Percentiles rank a stretch among this genome's conserved stretches.
These are phyloP conservation scores for Tricholoma saponaceum DNA, from an alignment of 768 basidiomycete genomes.

Conservation along the genomic window DNA sequence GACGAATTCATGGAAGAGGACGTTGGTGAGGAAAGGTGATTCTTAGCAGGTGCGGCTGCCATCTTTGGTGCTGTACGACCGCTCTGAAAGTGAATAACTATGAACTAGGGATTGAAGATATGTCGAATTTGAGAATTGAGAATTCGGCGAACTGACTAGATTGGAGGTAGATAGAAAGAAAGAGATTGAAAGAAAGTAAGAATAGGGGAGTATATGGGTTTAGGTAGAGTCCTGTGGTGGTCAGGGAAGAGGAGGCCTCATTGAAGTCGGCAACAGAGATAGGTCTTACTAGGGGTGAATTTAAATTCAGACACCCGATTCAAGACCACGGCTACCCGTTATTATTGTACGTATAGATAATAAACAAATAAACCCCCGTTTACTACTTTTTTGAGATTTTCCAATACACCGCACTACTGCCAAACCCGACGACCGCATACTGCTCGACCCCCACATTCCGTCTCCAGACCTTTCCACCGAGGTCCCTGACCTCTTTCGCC, in stretches of 20 bases:
- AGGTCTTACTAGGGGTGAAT: not conserved
- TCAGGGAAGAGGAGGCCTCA: not conserved
- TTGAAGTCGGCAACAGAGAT: not conserved
- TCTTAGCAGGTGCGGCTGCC: constrained; percentile 3
- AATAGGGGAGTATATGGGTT: not conserved
- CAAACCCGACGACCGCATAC: constrained; percentile 55
- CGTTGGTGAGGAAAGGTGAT: constrained; percentile 16
- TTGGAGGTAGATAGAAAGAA: not conserved
- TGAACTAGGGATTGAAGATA: not conserved
- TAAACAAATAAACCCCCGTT: too few species aligned
- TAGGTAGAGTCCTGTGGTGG: not conserved
- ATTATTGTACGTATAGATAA: too few species aligned
- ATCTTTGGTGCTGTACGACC: not conserved
- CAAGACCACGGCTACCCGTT: not conserved
- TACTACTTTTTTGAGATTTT: constrained; percentile 33
- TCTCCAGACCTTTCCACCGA: constrained; percentile 59
- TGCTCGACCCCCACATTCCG: constrained; percentile 62
- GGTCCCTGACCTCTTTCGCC: constrained; percentile 52
- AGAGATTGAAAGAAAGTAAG: not conserved
- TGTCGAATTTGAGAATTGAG: not conserved
- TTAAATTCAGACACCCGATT: not conserved
- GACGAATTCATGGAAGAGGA: constrained; percentile 22
- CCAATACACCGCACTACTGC: constrained; percentile 71
- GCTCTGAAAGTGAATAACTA: too few species aligned
- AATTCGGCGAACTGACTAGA: not conserved